phyloP scores from a whole-genome alignment of 2,329 filamentous ascomycete species.

The Fusarium napiforme region DNA sequence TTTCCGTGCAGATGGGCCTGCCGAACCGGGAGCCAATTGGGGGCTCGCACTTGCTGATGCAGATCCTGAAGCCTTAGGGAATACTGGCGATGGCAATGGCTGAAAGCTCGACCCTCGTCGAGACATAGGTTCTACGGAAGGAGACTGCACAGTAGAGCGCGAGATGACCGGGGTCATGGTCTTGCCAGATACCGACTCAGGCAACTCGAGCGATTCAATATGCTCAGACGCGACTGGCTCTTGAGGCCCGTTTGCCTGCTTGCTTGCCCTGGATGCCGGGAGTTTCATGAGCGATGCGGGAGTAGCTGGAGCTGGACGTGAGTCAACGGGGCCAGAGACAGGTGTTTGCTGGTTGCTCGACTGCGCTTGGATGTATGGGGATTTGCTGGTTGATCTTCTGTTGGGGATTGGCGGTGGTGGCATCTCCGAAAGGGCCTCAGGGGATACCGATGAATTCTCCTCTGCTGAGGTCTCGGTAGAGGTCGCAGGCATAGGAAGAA shows the following conservation, averaged over 20 bases:
- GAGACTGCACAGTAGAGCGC: conserved; percentile 53
- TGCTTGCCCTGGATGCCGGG: conserved; percentile 64
- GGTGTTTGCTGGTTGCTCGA: conserved; percentile 47
- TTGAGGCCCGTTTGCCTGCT: conserved; percentile 52
- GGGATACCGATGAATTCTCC: conserved; percentile 73
- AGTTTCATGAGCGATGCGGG: conserved; percentile 89
- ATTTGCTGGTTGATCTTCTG: conserved; percentile 71
- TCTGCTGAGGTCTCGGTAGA: conserved; percentile 66
- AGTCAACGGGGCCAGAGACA: conserved; percentile 34
- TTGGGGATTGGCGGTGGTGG: conserved; percentile 74
- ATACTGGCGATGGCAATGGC: conserved; percentile 60
- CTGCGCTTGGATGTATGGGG: conserved; percentile 73
- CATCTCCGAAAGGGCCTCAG: conserved; percentile 73
- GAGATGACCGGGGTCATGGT: conserved; percentile 53
- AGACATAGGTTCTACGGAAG: conserved; percentile 51
- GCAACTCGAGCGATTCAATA: conserved; percentile 72
- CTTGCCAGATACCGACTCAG: conserved; percentile 69
- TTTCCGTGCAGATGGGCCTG: conserved; percentile 59
- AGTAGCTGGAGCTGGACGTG: conserved; percentile 62
- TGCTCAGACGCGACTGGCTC: conserved; percentile 61
- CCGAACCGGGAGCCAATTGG: conserved; percentile 65
- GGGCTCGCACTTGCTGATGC: conserved; percentile 74
- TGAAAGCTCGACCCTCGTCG: conserved; percentile 64
- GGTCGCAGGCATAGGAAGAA: conserved; percentile 52
- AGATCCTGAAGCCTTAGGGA: conserved; percentile 53